A percentile compares a stretch with the other conserved stretches of the same genome.
Evolutionary conservation across 768 basidiomycete genomes (phyloP).

Genomic region (Pleurotus tuoliensis): DNA sequence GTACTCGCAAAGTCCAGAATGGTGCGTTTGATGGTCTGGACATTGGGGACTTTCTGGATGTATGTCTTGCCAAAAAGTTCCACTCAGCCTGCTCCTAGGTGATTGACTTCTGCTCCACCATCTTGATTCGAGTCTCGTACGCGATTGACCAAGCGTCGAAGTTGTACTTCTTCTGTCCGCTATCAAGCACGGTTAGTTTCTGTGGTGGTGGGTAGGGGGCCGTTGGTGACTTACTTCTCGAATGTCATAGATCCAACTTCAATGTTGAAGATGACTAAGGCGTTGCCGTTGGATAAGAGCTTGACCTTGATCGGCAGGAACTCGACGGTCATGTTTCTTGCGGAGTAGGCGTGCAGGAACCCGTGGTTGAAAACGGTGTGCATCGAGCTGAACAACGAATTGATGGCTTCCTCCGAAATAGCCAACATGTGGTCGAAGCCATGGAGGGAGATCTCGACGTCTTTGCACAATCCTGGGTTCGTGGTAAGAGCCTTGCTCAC

Average conservation of each 20-base stretch:
- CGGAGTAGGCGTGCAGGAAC: neutral
- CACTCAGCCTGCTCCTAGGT: neutral
- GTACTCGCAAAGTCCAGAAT: slow-evolving; percentile 14
- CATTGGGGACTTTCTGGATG: too few species aligned
- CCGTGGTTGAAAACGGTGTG: neutral
- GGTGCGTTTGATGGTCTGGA: slow-evolving; percentile 8
- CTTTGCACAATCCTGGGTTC: slow-evolving; percentile 6
- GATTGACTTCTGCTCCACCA: neutral
- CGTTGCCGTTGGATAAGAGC: slow-evolving; percentile 2
- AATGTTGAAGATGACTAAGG: slow-evolving; percentile 9
- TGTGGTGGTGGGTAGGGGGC: neutral
- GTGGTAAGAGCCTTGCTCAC: slow-evolving; percentile 9
- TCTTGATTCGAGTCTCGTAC: slow-evolving; percentile 5
- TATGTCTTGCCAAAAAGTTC: too few species aligned
- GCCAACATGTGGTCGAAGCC: slow-evolving; percentile 8
- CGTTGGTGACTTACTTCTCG: neutral
- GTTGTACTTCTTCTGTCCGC: neutral
- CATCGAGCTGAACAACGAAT: slow-evolving; percentile 2
- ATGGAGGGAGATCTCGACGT: slow-evolving; percentile 4
- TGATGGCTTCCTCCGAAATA: slow-evolving; percentile 10
- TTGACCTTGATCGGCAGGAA: slow-evolving; percentile 4
- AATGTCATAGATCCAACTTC: neutral
- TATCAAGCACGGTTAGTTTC: neutral
- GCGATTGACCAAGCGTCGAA: neutral
- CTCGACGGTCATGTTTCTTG: neutral